phyloP scores from a whole-genome alignment of 192 early-diverging fungal species.

The Spizellomyces punctatus region DNA sequence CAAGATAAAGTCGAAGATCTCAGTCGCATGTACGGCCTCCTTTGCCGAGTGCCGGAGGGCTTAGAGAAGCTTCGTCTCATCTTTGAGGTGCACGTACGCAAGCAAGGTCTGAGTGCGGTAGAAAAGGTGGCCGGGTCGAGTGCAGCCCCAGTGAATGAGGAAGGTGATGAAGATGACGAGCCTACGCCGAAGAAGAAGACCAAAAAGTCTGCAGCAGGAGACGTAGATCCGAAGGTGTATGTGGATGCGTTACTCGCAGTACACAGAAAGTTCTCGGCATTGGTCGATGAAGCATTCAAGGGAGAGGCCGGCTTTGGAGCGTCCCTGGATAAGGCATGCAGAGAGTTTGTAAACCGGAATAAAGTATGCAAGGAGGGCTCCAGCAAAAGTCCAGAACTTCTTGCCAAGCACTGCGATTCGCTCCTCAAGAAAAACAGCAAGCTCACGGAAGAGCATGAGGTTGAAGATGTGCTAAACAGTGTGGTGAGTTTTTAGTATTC shows the following conservation, averaged over 20 bases:
- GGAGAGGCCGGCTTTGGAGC: constrained; percentile 87
- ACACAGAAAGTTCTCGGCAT: constrained; percentile 80
- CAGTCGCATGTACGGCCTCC: constrained; percentile 81
- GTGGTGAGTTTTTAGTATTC: constrained; percentile 54
- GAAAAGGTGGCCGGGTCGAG: constrained; percentile 67
- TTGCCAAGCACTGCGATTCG: constrained; percentile 90
- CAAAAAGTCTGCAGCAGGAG: constrained; percentile 23
- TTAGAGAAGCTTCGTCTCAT: constrained; percentile 76
- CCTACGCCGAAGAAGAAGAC: constrained; percentile 34
- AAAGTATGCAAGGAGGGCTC: constrained; percentile 72
- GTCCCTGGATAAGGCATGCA: constrained; percentile 90
- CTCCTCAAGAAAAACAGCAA: constrained; percentile 84
- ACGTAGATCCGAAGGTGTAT: constrained; percentile 78
- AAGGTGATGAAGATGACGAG: constrained; percentile 42
- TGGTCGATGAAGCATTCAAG: constrained; percentile 78
- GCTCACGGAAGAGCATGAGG: constrained; percentile 70
- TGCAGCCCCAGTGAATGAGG: constrained; percentile 36
- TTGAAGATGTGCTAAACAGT: constrained; percentile 73
- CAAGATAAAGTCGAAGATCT: constrained; percentile 88
- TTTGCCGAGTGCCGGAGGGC: constrained; percentile 78
- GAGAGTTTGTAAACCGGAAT: constrained; percentile 93
- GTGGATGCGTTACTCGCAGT: constrained; percentile 85
- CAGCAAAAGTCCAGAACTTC: constrained; percentile 79
- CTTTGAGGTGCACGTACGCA: constrained; percentile 78
- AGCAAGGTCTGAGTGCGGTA: constrained; percentile 78